Evolutionary conservation across 768 basidiomycete genomes (phyloP).

Genomic region (Suillus lakei): DNA sequence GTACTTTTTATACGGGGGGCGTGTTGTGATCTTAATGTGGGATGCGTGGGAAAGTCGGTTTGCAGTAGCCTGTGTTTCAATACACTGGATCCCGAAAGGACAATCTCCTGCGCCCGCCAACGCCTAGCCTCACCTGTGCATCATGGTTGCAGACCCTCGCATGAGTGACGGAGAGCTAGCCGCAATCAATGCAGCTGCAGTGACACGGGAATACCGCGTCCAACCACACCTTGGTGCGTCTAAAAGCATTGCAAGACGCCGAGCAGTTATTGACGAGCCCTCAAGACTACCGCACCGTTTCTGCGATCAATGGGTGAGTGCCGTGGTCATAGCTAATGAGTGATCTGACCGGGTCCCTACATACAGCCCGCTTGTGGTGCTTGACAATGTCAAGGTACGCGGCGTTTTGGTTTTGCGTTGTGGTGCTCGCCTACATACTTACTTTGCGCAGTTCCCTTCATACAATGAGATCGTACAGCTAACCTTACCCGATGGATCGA

Average conservation of each 20-base stretch:
- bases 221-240: conserved; percentile 85
- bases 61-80: neutral
- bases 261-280: conserved; percentile 13
- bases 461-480: conserved; percentile 98
- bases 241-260: conserved; percentile 12
- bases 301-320: conserved; percentile 93
- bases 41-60: conserved; percentile 9
- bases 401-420: conserved; percentile 11
- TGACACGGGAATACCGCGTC: conserved; percentile 86
- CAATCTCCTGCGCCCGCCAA: conserved; percentile 5
- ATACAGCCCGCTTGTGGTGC: conserved; percentile 90
- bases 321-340: conserved; percentile 12
- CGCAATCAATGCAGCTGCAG: conserved; percentile 85
- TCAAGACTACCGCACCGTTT: conserved; percentile 96
- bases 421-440: conserved; percentile 18
- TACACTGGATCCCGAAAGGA: neutral
- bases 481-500: conserved; percentile 93
- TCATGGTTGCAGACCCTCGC: conserved; percentile 55
- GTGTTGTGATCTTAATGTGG: conserved; percentile 5
- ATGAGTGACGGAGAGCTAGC: conserved; percentile 76
- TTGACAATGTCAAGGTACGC: conserved; percentile 96
- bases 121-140: conserved; percentile 12
- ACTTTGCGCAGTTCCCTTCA: conserved; percentile 76
- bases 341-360: conserved; percentile 16
- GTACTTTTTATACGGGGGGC: neutral